phyloP scores from a whole-genome alignment of 768 basidiomycete species.

The Tulasnella sp. region DNA sequence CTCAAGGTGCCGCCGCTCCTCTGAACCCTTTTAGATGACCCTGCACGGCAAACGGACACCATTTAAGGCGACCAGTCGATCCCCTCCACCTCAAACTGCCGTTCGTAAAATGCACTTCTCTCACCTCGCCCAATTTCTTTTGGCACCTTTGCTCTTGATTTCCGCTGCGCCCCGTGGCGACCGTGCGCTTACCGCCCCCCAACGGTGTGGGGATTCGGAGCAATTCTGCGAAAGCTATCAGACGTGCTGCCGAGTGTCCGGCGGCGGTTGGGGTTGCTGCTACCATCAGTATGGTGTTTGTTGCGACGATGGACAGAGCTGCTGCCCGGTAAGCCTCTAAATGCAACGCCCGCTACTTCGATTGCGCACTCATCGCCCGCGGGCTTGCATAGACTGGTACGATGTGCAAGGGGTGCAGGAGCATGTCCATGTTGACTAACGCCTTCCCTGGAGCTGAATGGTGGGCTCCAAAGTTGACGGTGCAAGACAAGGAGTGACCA shows the following conservation, averaged over 20 bases:
- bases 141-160: background rate
- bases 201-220: background rate
- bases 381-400: background rate
- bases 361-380: background rate
- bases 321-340: background rate
- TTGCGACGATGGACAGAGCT: background rate
- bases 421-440: background rate
- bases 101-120: background rate
- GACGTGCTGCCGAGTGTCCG: background rate
- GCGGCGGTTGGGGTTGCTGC: background rate
- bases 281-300: background rate
- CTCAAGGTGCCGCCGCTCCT: background rate
- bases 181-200: background rate
- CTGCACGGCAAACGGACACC: background rate
- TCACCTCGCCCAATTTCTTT: background rate
- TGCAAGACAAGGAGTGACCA: background rate
- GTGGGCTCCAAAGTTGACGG: background rate
- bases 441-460: background rate
- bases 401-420: background rate
- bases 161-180: background rate
- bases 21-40: background rate
- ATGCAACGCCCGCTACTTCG: background rate
- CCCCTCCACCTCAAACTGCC: no score
- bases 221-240: background rate
- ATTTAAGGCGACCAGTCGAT: background rate